Base-by-base conservation (phyloP, 1,284 basidiomycete species). In the Trichosporon faecale region DNA sequence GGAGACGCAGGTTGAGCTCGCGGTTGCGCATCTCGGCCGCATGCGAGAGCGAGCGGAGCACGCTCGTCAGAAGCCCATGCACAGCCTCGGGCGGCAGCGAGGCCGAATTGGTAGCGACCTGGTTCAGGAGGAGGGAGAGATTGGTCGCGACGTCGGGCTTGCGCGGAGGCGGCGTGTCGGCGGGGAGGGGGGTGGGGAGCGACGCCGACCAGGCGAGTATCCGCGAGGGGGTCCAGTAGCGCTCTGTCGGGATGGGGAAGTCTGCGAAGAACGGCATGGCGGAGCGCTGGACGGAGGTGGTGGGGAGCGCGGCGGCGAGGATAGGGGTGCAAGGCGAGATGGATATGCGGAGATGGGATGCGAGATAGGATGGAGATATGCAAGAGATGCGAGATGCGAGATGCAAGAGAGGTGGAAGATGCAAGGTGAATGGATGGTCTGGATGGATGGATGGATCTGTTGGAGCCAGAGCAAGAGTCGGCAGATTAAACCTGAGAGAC, bases 201-300 rank as follows among this genome's bases (percentile, higher is more conserved):
- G 55, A 60, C 55, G 55, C 55, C 12, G 55, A 60, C 55, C 55
- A 60, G 55, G 55, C 55, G 55, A 60, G 55, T 60, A 60, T 60
- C 55, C 55, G 55, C 27, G 55, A 60, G 25, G 55, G 55, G n/a
- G 55, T 60, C 55, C 55, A 60, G 55, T 60, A 60, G 27, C 55
- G 55, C 55, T 60, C 55, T 60, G 55, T 60, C 55, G 55, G 55
- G 29, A 60, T 60, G 55, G 55, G 55, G 55, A 60, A 60, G 55
- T 60, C 55, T 27, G 55, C 55, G 55, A 60, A 60, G 55, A 60
- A 60, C 27, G 55, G 55, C 55, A 60, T 60, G 55, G 29, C 21
- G 46, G n/a, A 4, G 55, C 27, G 55, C 25, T 60, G 25, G 21
- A 27, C 55, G 49, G 9, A 9, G 55, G 12, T 18, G 5, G 52